phyloP scores from a whole-genome alignment of 2,329 filamentous ascomycete species.

The Cordyceps pruinosa region DNA sequence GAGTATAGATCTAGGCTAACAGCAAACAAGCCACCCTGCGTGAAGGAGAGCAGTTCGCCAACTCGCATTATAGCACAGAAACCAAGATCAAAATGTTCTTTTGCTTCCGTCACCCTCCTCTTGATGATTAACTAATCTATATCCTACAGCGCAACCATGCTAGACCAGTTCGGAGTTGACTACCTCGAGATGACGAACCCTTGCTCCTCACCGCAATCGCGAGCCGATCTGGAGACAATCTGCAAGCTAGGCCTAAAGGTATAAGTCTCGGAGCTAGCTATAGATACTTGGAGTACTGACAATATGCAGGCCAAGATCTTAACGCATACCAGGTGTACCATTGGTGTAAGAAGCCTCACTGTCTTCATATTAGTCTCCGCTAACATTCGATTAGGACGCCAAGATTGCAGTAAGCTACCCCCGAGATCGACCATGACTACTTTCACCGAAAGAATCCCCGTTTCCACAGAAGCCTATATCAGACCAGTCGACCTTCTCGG shows the following conservation, averaged over 20 bases:
- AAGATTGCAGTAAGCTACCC: constrained; percentile 69
- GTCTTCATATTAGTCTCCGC: too few relatives aligned
- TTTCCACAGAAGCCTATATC: too few relatives aligned
- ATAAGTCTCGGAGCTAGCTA: neutral
- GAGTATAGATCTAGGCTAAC: too few relatives aligned
- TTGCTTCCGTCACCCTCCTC: neutral
- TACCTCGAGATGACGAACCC: constrained; percentile 89
- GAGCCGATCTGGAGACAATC: constrained; percentile 80
- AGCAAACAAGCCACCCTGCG: constrained; percentile 59
- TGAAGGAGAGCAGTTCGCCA: constrained; percentile 73
- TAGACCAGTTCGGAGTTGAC: constrained; percentile 63
- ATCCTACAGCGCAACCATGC: neutral
- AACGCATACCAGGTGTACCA: constrained; percentile 28
- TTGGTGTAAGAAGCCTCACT: too few relatives aligned
- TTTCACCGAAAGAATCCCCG: too few relatives aligned
- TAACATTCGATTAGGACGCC: too few relatives aligned
- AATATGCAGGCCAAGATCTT: constrained; percentile 52
- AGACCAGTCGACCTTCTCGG: too few relatives aligned
- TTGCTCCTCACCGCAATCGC: constrained; percentile 77
- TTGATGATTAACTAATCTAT: constrained; percentile 15
- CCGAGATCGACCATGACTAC: too few relatives aligned
- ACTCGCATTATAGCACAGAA: constrained; percentile 64
- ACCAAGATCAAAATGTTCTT: constrained; percentile 6
- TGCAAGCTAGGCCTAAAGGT: constrained; percentile 90
- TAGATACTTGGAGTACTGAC: too few relatives aligned